Conservation (phyloP, 768 basidiomycete genomes). For the Pisolithus albus region DNA sequence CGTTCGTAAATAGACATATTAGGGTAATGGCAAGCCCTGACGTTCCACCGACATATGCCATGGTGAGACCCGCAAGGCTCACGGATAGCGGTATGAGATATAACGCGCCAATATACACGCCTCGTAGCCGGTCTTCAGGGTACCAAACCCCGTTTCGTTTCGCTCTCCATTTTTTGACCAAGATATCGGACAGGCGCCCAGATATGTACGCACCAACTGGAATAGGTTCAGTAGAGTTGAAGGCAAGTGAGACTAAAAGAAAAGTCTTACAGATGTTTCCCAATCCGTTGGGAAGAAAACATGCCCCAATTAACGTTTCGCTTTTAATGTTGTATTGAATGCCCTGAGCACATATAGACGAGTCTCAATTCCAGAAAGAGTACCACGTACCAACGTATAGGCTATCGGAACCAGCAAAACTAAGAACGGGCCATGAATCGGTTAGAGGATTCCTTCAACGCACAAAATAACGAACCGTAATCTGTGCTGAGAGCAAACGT, state of each 20-base stretch:
- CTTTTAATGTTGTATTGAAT: slow-evolving; percentile 22
- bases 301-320: slow-evolving; percentile 17
- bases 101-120: slow-evolving; percentile 38
- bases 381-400: slow-evolving; percentile 52
- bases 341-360: slow-evolving; percentile 29
- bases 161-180: slow-evolving; percentile 42
- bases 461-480: slow-evolving; percentile 27
- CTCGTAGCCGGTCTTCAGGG: slow-evolving; percentile 64
- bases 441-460: not conserved
- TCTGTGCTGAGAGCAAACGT: slow-evolving; percentile 21
- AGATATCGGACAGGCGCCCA: slow-evolving; percentile 51
- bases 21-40: slow-evolving; percentile 47
- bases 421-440: not conserved
- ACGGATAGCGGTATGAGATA: slow-evolving; percentile 50
- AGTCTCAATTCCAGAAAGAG: not conserved
- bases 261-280: slow-evolving; percentile 17
- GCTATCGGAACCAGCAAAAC: slow-evolving; percentile 41
- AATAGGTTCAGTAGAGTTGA: not conserved
- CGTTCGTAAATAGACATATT: slow-evolving; percentile 54
- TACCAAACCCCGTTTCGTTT: slow-evolving; percentile 51
- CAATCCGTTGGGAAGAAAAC: slow-evolving; percentile 16
- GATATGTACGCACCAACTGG: slow-evolving; percentile 55
- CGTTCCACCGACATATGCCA: slow-evolving; percentile 41
- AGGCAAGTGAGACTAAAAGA: not conserved
- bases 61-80: slow-evolving; percentile 42